Percentiles rank a stretch among this genome's conserved stretches.
Conservation (phyloP, 345 rosid species). For the Murraya koenigii region DNA sequence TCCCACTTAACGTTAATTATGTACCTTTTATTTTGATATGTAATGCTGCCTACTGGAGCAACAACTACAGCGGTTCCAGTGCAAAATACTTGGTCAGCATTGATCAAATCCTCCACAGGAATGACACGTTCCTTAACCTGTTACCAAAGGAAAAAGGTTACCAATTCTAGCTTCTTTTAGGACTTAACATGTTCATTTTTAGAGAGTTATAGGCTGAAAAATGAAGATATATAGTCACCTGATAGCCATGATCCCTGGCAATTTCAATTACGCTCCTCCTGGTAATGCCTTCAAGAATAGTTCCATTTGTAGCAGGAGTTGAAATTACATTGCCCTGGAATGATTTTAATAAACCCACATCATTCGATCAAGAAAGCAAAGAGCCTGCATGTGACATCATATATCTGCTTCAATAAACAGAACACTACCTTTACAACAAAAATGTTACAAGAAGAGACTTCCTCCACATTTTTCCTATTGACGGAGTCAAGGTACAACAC, state of each 20-base stretch:
- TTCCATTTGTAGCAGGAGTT: slow-evolving; percentile 74
- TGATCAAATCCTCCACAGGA: slow-evolving; percentile 50
- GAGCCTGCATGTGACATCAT: no score
- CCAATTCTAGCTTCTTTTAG: background rate
- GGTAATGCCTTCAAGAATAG: slow-evolving; percentile 73
- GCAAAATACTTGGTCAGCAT: slow-evolving; percentile 77
- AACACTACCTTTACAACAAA: slow-evolving; percentile 65
- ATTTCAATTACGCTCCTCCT: slow-evolving; percentile 74
- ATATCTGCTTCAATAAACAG: background rate
- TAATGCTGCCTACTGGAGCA: slow-evolving; percentile 64
- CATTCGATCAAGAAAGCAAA: background rate
- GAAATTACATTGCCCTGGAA: slow-evolving; percentile 60
- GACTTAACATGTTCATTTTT: background rate
- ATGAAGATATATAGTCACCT: slow-evolving; percentile 30
- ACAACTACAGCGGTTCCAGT: slow-evolving; percentile 79
- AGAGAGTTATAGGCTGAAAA: background rate
- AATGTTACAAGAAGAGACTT: slow-evolving; percentile 82
- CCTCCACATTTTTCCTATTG: slow-evolving; percentile 62
- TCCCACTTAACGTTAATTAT: background rate
- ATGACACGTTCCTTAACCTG: slow-evolving; percentile 69
- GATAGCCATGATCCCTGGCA: slow-evolving; percentile 62
- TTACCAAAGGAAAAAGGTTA: background rate
- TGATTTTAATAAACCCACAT: background rate
- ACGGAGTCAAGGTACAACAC: slow-evolving; percentile 82
- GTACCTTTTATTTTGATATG: slow-evolving; percentile 55